These are phyloP conservation scores for Phytophthora chlamydospora DNA, from an alignment of 352 stramenopile genomes.

Conservation along the genomic window DNA sequence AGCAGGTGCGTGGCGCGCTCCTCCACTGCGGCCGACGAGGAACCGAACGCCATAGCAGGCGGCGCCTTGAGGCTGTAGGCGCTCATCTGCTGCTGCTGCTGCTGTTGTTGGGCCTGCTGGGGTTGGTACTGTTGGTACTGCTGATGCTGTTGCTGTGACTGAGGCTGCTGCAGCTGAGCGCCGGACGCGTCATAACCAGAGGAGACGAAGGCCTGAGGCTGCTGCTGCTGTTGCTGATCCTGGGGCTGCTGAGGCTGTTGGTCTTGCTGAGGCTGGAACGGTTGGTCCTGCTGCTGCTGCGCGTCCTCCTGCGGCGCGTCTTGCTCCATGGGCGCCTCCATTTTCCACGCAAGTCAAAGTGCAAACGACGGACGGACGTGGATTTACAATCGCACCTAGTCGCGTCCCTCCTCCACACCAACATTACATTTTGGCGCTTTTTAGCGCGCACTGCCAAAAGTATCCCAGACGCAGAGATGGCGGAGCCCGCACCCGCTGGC, in stretches of 20 bases:
- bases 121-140: constrained; percentile 4
- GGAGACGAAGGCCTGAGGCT: constrained; percentile 21
- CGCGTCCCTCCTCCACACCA: not conserved
- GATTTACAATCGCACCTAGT: constrained; percentile 12
- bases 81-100: constrained; percentile 31
- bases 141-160: constrained; percentile 28
- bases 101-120: constrained; percentile 1
- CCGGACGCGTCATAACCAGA: constrained; percentile 18
- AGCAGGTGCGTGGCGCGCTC: constrained; percentile 69
- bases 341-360: not conserved
- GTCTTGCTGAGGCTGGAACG: constrained; percentile 3
- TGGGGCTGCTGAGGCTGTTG: constrained; percentile 5
- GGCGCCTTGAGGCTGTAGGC: constrained; percentile 32
- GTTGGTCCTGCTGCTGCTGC: constrained; percentile 12
- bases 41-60: constrained; percentile 25
- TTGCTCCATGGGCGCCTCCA: constrained; percentile 23
- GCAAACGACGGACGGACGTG: not conserved
- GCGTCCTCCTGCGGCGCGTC: constrained; percentile 5
- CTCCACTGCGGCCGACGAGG: constrained; percentile 26
- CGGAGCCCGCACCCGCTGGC: not conserved
- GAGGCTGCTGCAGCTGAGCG: constrained; percentile 23
- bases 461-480: not conserved
- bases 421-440: not conserved
- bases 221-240: constrained; percentile 8
- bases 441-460: not conserved